Evolutionary conservation across 768 basidiomycete species (phyloP).

Genomic region (Lentinula edodes): DNA sequence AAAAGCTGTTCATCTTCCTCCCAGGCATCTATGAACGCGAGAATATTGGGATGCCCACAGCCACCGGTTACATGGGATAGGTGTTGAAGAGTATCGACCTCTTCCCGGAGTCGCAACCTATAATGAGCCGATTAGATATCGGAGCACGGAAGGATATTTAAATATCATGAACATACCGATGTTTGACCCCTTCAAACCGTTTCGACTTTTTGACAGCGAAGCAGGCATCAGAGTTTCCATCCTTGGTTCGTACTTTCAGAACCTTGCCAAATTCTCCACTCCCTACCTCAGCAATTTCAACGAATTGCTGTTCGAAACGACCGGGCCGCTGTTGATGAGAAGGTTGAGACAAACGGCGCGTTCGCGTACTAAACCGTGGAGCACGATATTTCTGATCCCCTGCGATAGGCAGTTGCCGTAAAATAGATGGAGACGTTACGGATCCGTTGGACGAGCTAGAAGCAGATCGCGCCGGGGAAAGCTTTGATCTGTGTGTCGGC

Average conservation of each 20-base stretch:
- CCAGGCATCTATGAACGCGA: conserved; percentile 92
- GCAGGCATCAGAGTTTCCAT: conserved; percentile 41
- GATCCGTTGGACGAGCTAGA: conserved; percentile 58
- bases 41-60: conserved; percentile 69
- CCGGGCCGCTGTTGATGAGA: conserved; percentile 46
- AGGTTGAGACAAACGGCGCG: conserved; percentile 31
- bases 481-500: conserved; percentile 30
- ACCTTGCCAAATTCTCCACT: conserved; percentile 93
- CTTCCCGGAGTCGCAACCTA: conserved; percentile 85
- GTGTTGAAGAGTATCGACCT: conserved; percentile 86
- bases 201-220: conserved; percentile 95
- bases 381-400: conserved; percentile 15
- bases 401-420: conserved; percentile 24
- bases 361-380: conserved; percentile 11
- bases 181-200: conserved; percentile 84
- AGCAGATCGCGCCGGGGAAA: conserved; percentile 41
- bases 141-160: conserved; percentile 10
- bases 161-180: conserved; percentile 55
- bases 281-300: conserved; percentile 76
- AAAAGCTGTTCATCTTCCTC: conserved; percentile 84
- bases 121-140: conserved; percentile 1
- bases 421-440: conserved; percentile 36
- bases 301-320: conserved; percentile 77
- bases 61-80: conserved; percentile 42
- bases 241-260: conserved; percentile 74